Evolutionary conservation across 768 basidiomycete species (phyloP), one percentile per base, ranked within the genome.

Genomic region (Lentinula raphanica): DNA sequence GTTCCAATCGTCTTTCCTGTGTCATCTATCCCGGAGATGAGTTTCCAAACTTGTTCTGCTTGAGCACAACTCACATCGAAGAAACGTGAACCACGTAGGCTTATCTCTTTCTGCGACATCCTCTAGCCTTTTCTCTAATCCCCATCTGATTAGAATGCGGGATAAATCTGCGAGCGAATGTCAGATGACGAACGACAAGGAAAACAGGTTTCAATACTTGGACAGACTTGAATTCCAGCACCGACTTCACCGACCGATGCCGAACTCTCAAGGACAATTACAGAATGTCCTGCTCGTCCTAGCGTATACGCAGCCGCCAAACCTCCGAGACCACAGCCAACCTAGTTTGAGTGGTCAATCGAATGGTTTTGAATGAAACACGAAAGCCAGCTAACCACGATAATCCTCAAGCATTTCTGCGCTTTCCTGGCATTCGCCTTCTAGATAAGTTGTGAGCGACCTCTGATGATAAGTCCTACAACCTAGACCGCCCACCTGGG

Each of bases 211-310:
- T 56, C 7, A 40, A 21, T 45, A 59, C 58, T 59, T 35, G 58
- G 8, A 68, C 67, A 27, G 12, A 77, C 65, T 62, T 76, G 74
- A 32, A 76, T 76, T 44, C 75, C 75, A 3, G 75, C 75, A 5
- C 75, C 75, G 3, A 76, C 68, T 56, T 77, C 76, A 7, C 49
- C 58, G 13, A 78, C 71, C 11, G 57, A 48, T 4, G 55, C 40
- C 7, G 76, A 73, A 40, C 63, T 63, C 58, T 78, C 77, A 35
- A 78, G 66, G 50, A 78, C 70, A 36, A 73, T 75, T 35, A 78
- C 69, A 4, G 54, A 68, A 63, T 79, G 76, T 1, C 77, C 77
- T 0, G 72, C 74, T 17, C 68, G 66, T 21, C 74, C 72, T 17
- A 78, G 67, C 49, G 70, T 68, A 62, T 69, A 69, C 6, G 76